Base-by-base conservation (phyloP, 1,284 basidiomycete genomes). In the Coniferiporia sulphurascens region DNA sequence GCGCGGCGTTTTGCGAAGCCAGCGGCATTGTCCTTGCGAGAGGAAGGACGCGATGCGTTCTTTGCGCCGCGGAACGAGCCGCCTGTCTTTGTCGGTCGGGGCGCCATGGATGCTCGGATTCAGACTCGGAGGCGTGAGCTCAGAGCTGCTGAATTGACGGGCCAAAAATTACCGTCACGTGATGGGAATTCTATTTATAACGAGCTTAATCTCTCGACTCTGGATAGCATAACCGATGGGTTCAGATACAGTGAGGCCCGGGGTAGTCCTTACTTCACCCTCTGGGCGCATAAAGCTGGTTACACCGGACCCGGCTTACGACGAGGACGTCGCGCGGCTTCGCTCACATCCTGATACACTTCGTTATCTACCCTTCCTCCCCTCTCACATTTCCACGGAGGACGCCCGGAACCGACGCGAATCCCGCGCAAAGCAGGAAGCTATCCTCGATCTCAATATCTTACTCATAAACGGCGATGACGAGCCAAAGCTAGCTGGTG, bases 281-380 rank as follows among this genome's bases (percentile, higher is more conserved):
- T 73, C 71, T 49, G 71, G 72, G n/a, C 69, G 74, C 54, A 55
- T 80, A 12, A 65, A 61, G 34, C 71, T 80, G 12, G 66, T 70
- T 12, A 71, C 72, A 1, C 76, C 78, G 27, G 57, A 61, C 44
- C 61, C 72, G 3, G 62, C 60, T 1, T 71, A 78, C 59, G 78
- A 79, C 65, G 71, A 69, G 61, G 65, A 63, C 0, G 68, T 73
- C 1, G 66, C 74, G 10, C 52, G 64, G 15, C 65, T 77, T 43
- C 75, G 78, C 10, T 69, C 70, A 12, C 72, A 77, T 65, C 73
- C 76, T 5, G 66, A 67, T 41, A 72, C 72, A 9, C 68, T 71
- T 2, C 69, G 68, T 57, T 76, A 75, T 64, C 68, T 78, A 9
- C 71, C 69, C 13, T 74, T 72, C 63, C 64, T 79, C 41, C 77